A percentile compares a stretch with the other conserved stretches of the same genome.
phyloP scores from a whole-genome alignment of 441 rosid species.

The Populus hybrid region DNA sequence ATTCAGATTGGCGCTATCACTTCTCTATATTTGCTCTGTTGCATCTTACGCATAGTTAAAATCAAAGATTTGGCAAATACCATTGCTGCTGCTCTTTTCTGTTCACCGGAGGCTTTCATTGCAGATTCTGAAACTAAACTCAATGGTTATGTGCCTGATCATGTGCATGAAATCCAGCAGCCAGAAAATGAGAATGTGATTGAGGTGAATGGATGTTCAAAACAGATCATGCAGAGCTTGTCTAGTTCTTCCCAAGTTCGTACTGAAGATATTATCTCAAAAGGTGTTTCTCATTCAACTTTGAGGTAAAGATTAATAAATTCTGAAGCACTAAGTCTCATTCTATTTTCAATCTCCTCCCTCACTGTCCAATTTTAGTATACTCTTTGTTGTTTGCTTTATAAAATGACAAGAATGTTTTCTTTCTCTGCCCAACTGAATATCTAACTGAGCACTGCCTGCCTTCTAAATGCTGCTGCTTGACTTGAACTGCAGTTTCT shows the following conservation, averaged over 20 bases:
- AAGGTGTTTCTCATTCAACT: constrained; percentile 38
- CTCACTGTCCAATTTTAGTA: neutral
- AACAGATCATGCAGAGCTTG: constrained; percentile 29
- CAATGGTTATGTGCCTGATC: constrained; percentile 50
- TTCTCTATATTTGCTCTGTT: constrained; percentile 85
- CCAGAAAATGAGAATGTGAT: constrained; percentile 31
- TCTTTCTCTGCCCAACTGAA: neutral
- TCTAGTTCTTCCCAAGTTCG: constrained; percentile 40
- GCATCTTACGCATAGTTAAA: constrained; percentile 92
- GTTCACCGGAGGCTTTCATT: constrained; percentile 56
- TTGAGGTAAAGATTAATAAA: constrained; percentile 50
- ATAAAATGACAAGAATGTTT: neutral
- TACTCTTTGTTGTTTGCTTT: neutral
- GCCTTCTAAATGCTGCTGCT: neutral
- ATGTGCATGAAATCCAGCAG: constrained; percentile 39
- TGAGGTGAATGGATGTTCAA: constrained; percentile 36
- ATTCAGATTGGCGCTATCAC: constrained; percentile 61
- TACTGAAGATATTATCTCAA: constrained; percentile 32
- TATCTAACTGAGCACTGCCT: neutral
- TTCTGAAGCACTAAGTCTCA: neutral
- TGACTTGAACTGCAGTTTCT: neutral
- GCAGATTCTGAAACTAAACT: constrained; percentile 47
- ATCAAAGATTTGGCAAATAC: constrained; percentile 94
- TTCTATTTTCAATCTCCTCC: neutral
- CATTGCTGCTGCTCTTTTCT: constrained; percentile 88